These are phyloP conservation scores for Diaporthe humulicola DNA, from an alignment of 2,329 filamentous ascomycete species.

Conservation along the genomic window DNA sequence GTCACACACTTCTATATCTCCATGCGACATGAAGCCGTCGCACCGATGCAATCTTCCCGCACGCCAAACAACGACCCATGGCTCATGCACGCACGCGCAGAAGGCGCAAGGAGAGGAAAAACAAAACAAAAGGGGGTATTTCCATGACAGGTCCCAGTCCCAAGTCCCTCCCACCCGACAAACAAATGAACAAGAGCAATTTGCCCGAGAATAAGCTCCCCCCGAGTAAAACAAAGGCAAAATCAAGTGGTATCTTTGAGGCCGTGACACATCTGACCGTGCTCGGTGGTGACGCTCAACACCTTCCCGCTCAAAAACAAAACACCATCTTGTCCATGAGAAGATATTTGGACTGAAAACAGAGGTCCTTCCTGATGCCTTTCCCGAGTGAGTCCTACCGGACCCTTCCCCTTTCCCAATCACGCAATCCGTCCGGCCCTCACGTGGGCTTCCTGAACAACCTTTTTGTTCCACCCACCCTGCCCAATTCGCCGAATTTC, in stretches of 20 bases:
- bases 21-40: slow-evolving; percentile 1
- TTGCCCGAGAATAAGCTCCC: slow-evolving; percentile 7
- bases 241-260: slow-evolving; percentile 39
- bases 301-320: slow-evolving; percentile 12
- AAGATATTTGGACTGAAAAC: neutral
- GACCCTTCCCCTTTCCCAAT: neutral
- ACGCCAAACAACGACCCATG: neutral
- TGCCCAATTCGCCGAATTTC: slow-evolving; percentile 78
- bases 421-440: slow-evolving; percentile 36
- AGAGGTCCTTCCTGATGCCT: slow-evolving; percentile 3
- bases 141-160: slow-evolving; percentile 33
- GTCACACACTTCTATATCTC: neutral
- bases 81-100: slow-evolving; percentile 11
- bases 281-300: slow-evolving; percentile 28
- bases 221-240: slow-evolving; percentile 1
- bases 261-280: slow-evolving; percentile 27
- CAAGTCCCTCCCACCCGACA: slow-evolving; percentile 16
- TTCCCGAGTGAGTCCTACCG: neutral
- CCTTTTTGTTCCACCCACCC: slow-evolving; percentile 79
- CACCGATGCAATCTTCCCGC: neutral
- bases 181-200: neutral
- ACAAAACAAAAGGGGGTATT: slow-evolving; percentile 35
- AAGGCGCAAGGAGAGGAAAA: neutral
- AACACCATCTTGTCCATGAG: slow-evolving; percentile 27
- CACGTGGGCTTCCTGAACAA: slow-evolving; percentile 68